A percentile compares a stretch with the other conserved stretches of the same genome.
These are phyloP conservation scores for Potentilla sterilis DNA, from an alignment of 306 rosid species.

Conservation along the genomic window DNA sequence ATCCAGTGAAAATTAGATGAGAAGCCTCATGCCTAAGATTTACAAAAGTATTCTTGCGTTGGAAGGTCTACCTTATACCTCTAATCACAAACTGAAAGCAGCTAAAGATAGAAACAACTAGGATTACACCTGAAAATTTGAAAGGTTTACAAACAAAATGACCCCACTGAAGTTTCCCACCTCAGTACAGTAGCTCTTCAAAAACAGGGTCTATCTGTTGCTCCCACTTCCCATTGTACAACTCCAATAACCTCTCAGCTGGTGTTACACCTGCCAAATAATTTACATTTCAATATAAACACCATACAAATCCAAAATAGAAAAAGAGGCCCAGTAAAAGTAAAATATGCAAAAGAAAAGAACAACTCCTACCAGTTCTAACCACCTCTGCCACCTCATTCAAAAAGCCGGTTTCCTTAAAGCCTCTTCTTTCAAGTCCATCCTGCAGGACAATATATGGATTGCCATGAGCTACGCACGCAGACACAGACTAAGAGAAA, in stretches of 20 bases:
- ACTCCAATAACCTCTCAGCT: constrained; percentile 83
- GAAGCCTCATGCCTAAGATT: constrained; percentile 37
- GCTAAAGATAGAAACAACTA: constrained; percentile 29
- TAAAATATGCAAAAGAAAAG: not conserved
- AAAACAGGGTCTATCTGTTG: constrained; percentile 79
- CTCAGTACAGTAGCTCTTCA: constrained; percentile 86
- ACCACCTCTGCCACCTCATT: constrained; percentile 91
- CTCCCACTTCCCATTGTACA: constrained; percentile 82
- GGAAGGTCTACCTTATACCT: not conserved
- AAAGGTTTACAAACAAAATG: constrained; percentile 31
- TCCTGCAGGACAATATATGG: constrained; percentile 44
- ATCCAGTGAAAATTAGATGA: constrained; percentile 12
- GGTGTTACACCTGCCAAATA: constrained; percentile 75
- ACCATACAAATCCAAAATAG: not conserved
- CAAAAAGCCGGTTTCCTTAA: constrained; percentile 84
- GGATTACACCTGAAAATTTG: constrained; percentile 25
- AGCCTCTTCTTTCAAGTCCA: constrained; percentile 96
- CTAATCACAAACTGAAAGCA: constrained; percentile 25
- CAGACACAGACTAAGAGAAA: constrained; percentile 19
- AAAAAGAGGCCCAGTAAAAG: not conserved
- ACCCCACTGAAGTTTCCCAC: constrained; percentile 32
- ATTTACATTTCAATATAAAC: constrained; percentile 1
- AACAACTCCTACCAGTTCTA: constrained; percentile 56
- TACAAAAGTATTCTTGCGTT: constrained; percentile 33
- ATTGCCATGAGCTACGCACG: constrained; percentile 5